Evolutionary conservation across 805 yeast species (phyloP), one percentile per base, ranked within the genome.

Genomic region (Starmerella geochares): DNA sequence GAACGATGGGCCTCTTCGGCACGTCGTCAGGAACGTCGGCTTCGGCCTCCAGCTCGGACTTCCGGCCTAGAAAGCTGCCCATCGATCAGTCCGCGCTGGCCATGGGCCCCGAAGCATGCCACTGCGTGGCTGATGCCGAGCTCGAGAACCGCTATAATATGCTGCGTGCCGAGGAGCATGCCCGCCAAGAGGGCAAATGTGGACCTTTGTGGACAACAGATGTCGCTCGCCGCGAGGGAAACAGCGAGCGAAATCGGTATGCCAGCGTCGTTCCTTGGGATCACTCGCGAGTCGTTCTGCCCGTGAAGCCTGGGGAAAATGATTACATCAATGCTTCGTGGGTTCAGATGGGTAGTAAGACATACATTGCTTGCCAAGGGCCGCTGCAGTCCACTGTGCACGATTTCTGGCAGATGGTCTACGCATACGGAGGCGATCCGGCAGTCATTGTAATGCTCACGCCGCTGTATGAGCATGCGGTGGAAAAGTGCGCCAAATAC

Each of bases 291-390:
- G 80, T 80, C 2, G 62, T 60, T 29, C 63, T 79, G 31, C 65
- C 65, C 14, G 67, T 60, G 4, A 40, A 37, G 7, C 58, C 51
- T 13, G 57, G 56, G 7, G 60, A 47, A 16, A 61, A 64, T 51
- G 85, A 81, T 62, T 88, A 88, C 64, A 86, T 88, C 59, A 88
- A 88, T 66, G 98, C 97, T 0, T 85, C 88, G 21, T 83, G 85
- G 66, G 65, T 85, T 57, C 60, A 72, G 60, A 58, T 71, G 64
- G 58, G 71, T 60, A 70, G 62, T 49, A 67, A 64, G 42, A 53
- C 58, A 3, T 68, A 65, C 49, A 84, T 88, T 58, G 96, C 95
- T 0, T 76, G 94, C 1, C 96, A 90, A 64, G 98, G 96, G 2
- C 98, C 98, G 2, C 65, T 84, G 52, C 64, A 62, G 2, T 73